These are phyloP conservation scores for Stemphylium beticola DNA, from an alignment of 2,329 filamentous ascomycete species.

Conservation along the genomic window DNA sequence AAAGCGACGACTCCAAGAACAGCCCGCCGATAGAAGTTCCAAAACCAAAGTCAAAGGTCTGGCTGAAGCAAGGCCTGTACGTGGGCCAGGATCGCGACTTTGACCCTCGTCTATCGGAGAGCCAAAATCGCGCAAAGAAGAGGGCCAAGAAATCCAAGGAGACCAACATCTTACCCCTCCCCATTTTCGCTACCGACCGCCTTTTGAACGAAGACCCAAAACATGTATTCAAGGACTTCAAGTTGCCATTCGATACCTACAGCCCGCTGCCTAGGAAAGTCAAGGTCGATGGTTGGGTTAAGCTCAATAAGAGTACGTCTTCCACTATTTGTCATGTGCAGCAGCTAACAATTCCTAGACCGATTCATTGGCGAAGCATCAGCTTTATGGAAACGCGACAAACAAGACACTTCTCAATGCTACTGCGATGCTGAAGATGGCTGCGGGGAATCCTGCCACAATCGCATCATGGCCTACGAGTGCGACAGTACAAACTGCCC, in stretches of 20 bases:
- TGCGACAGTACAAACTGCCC: constrained; percentile 91
- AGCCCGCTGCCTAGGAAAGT: constrained; percentile 85
- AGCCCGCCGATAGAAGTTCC: constrained; percentile 24
- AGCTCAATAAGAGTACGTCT: constrained; percentile 83
- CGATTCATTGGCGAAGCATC: constrained; percentile 87
- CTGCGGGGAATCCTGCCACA: constrained; percentile 89
- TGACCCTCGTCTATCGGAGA: constrained; percentile 55
- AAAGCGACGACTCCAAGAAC: constrained; percentile 21
- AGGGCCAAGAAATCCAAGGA: constrained; percentile 47
- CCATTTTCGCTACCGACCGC: constrained; percentile 78
- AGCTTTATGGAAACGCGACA: constrained; percentile 80
- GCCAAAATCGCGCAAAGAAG: constrained; percentile 49
- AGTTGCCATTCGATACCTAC: constrained; percentile 88
- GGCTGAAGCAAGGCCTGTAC: constrained; percentile 82
- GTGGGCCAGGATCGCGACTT: constrained; percentile 71
- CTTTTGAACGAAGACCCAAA: constrained; percentile 66
- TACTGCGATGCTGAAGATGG: constrained; percentile 65
- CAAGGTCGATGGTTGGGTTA: constrained; percentile 91
- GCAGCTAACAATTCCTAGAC: constrained; percentile 60
- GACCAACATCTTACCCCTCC: constrained; percentile 71
- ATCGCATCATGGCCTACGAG: constrained; percentile 96
- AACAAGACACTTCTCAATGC: constrained; percentile 74
- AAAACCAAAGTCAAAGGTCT: constrained; percentile 69
- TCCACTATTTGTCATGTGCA: constrained; percentile 11
- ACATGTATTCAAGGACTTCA: constrained; percentile 71